Evolutionary conservation across 495 filamentous ascomycete genomes (phyloP).

Genomic region (Podospora didyma): DNA sequence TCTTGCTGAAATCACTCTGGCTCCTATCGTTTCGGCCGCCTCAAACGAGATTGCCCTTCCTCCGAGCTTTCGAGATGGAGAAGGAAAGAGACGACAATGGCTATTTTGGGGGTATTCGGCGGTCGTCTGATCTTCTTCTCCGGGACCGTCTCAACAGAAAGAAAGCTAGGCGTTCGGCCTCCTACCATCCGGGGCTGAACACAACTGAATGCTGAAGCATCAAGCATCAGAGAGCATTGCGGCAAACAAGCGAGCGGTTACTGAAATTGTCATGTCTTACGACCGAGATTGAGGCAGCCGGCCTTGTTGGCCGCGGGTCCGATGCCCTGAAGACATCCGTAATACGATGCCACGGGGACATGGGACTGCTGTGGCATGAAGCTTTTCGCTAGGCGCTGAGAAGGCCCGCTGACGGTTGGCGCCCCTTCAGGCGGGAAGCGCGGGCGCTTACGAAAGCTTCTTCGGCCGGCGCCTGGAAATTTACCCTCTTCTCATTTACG

Average conservation of each 20-base stretch:
- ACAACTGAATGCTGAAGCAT: too few species aligned
- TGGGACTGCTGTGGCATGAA: background rate
- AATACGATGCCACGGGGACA: background rate
- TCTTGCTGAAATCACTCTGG: too few species aligned
- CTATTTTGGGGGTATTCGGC: too few species aligned
- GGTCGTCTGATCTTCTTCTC: too few species aligned
- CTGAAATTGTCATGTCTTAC: constrained; percentile 28
- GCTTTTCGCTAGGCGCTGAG: background rate
- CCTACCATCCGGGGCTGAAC: too few species aligned
- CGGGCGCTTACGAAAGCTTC: constrained; percentile 9
- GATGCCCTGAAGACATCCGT: background rate
- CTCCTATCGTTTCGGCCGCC: background rate
- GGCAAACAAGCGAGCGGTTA: constrained; percentile 20
- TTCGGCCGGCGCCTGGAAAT: background rate
- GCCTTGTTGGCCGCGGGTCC: constrained; percentile 3
- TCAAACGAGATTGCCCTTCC: background rate
- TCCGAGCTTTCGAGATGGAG: background rate
- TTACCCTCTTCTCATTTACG: too few species aligned
- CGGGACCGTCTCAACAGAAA: too few species aligned
- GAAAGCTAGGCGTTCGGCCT: too few species aligned
- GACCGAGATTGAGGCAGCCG: constrained; percentile 12
- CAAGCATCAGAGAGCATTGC: too few species aligned
- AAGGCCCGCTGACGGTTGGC: background rate
- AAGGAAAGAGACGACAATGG: background rate
- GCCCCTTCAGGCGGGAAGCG: constrained; percentile 1